Conservation (phyloP, 1,284 basidiomycete species). For the Marasmius fiardii region DNA sequence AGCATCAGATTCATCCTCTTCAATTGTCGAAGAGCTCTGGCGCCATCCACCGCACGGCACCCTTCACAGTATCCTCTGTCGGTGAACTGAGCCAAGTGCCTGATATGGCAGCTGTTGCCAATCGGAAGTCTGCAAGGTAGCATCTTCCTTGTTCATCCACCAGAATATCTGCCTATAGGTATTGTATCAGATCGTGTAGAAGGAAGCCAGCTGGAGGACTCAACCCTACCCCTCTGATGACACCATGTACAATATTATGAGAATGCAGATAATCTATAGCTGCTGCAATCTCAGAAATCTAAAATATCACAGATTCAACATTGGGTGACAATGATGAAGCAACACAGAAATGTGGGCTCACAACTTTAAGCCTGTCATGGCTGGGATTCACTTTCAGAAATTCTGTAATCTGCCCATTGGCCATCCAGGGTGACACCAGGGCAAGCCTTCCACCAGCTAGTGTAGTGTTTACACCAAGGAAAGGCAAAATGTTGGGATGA, state of each 20-base stretch:
- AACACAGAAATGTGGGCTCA: not conserved
- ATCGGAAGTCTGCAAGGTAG: not conserved
- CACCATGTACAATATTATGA: not conserved
- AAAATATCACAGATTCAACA: no score
- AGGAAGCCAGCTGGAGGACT: no score
- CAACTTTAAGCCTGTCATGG: constrained; percentile 5
- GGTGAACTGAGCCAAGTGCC: not conserved
- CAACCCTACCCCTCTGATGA: not conserved
- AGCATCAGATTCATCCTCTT: no score
- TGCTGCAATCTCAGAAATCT: not conserved
- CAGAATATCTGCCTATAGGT: not conserved
- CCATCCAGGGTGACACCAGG: constrained; percentile 15
- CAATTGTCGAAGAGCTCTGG: not conserved
- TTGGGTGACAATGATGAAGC: no score
- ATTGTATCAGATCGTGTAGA: not conserved
- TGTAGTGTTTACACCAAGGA: constrained; percentile 12
- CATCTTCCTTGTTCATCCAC: not conserved
- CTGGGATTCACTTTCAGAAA: constrained; percentile 10
- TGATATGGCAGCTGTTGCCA: not conserved
- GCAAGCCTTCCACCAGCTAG: constrained; percentile 7
- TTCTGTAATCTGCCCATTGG: constrained; percentile 9
- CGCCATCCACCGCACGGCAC: not conserved
- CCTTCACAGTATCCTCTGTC: not conserved
- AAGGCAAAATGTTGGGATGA: constrained; percentile 13
- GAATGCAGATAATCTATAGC: not conserved